Conservation (phyloP, 169 alveolate species). For the Neospora caninum region DNA sequence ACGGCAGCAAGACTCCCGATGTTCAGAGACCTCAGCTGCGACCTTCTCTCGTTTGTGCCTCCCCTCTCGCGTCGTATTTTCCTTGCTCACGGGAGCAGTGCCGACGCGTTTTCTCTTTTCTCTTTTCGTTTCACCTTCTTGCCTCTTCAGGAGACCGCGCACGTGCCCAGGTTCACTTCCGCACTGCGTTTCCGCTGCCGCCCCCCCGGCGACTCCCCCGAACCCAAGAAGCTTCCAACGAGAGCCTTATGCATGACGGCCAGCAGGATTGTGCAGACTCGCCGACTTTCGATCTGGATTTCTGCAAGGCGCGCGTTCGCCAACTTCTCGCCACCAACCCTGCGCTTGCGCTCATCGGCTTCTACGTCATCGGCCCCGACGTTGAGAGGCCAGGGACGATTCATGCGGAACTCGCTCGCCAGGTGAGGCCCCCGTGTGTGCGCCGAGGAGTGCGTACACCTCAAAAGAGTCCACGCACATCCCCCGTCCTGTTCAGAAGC, state of each 20-base stretch:
- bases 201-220: not conserved
- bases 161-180: not conserved
- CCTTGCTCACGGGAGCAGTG: not conserved
- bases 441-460: not conserved
- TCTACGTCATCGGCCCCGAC: constrained; percentile 1
- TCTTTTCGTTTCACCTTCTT: not conserved
- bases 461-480: too few species aligned
- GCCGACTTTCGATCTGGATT: not conserved
- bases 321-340: not conserved
- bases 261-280: not conserved
- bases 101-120: not conserved
- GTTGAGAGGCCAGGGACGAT: not conserved
- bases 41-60: too few species aligned
- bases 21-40: too few species aligned
- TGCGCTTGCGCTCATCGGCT: not conserved
- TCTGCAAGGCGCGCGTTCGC: not conserved
- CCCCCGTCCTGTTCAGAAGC: too few species aligned
- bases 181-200: not conserved
- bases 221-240: not conserved
- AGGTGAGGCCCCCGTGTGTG: not conserved
- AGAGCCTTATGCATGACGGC: not conserved
- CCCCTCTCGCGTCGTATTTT: not conserved
- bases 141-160: not conserved
- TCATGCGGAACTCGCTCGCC: not conserved
- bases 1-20: too few species aligned